A percentile compares a stretch with the other conserved stretches of the same genome.
Evolutionary conservation across 73 alveolate genomes (phyloP).

Genomic region (Uronychia setigera): DNA sequence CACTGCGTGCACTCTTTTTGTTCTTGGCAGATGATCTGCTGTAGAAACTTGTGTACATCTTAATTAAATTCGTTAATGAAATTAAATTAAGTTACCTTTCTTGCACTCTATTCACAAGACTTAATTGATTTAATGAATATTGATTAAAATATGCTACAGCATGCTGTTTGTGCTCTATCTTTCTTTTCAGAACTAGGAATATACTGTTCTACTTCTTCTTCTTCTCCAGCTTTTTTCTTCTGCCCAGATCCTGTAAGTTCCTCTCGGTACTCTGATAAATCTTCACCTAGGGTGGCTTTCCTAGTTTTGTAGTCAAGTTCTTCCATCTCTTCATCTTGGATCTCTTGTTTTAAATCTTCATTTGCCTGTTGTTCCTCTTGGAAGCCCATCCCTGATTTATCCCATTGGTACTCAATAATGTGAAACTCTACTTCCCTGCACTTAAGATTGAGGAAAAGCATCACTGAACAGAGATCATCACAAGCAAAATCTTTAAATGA

Average conservation of each 20-base stretch:
- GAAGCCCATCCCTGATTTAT: conserved; percentile 9
- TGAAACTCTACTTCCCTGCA: conserved; percentile 40
- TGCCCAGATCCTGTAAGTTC: no score
- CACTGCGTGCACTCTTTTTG: background rate
- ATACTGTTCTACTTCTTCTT: background rate
- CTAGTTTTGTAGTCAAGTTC: background rate
- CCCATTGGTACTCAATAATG: conserved; percentile 48
- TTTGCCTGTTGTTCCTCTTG: conserved; percentile 1
- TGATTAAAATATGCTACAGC: conserved; percentile 30
- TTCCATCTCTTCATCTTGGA: conserved; percentile 24
- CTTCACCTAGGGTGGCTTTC: no score
- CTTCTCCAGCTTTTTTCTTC: background rate
- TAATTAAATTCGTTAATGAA: no score
- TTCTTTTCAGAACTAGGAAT: background rate
- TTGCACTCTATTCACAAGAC: no score
- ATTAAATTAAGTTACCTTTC: no score
- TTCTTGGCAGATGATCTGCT: no score
- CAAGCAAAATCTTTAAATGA: conserved; percentile 43
- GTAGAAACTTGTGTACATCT: no score
- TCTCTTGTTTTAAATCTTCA: conserved; percentile 13
- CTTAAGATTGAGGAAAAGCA: conserved; percentile 46
- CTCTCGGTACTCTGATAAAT: no score
- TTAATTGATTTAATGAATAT: no score
- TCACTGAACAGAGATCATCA: conserved; percentile 41
- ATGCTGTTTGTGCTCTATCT: conserved; percentile 36